phyloP scores from a whole-genome alignment of 495 filamentous ascomycete species.

The Amphirosellinia nigrospora region DNA sequence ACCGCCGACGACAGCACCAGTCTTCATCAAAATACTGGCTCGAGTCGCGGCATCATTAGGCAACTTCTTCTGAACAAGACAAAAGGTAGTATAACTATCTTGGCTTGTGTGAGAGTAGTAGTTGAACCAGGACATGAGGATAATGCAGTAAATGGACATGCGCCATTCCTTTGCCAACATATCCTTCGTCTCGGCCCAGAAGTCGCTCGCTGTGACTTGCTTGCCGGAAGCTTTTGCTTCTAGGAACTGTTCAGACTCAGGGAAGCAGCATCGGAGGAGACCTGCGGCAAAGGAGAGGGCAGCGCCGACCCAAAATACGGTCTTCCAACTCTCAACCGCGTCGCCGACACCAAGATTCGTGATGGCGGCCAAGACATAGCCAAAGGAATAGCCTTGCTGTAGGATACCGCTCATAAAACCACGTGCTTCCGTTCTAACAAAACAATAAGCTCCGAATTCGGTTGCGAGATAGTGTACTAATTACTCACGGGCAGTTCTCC shows the following conservation, averaged over 20 bases:
- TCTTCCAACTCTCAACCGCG: conserved; percentile 63
- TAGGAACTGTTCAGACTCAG: conserved; percentile 73
- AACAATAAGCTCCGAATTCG: conserved; percentile 11
- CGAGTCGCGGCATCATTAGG: conserved; percentile 63
- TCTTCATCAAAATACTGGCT: conserved; percentile 76
- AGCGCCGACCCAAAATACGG: conserved; percentile 67
- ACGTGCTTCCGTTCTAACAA: conserved; percentile 57
- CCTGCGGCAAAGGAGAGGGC: conserved; percentile 69
- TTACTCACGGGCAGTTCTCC: conserved; percentile 69
- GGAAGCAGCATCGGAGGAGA: conserved; percentile 67
- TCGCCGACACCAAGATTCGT: conserved; percentile 71
- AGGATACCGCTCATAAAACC: conserved; percentile 80
- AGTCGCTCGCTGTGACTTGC: conserved; percentile 55
- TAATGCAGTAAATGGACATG: conserved; percentile 70
- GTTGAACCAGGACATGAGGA: conserved; percentile 75
- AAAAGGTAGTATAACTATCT: conserved; percentile 80
- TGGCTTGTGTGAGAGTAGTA: conserved; percentile 59
- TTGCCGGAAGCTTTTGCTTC: conserved; percentile 63
- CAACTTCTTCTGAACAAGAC: conserved; percentile 70
- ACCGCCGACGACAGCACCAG: conserved; percentile 75
- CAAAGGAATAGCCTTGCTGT: conserved; percentile 78
- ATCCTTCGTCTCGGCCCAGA: conserved; percentile 64
- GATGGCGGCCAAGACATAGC: conserved; percentile 75
- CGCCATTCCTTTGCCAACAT: conserved; percentile 74
- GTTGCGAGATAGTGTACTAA: background rate